Evolutionary conservation across 805 yeast genomes (phyloP).

Genomic region (Yarrowia sp.): DNA sequence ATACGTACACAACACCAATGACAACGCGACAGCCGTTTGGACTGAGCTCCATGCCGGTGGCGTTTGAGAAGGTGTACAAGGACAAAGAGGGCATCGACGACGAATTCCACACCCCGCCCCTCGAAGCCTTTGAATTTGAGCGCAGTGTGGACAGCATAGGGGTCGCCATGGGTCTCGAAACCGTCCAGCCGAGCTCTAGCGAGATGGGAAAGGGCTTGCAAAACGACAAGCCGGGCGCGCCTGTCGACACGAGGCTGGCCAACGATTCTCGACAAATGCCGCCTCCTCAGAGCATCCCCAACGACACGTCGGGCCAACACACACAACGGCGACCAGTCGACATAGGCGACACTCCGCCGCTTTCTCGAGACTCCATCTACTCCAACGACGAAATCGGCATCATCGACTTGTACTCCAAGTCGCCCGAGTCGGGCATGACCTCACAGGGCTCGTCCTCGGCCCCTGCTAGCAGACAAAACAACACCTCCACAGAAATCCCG

Average conservation of each 20-base stretch:
- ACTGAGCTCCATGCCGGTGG: conserved; percentile 28
- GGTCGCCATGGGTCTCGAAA: conserved; percentile 16
- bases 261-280: background rate
- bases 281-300: conserved; percentile 3
- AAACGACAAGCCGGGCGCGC: background rate
- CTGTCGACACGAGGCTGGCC: background rate
- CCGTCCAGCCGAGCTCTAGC: conserved; percentile 2
- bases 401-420: conserved; percentile 14
- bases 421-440: conserved; percentile 20
- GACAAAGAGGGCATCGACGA: conserved; percentile 22
- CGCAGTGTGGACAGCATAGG: conserved; percentile 25
- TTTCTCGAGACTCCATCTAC: conserved; percentile 9
- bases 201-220: background rate
- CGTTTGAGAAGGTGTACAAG: conserved; percentile 25
- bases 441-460: conserved; percentile 10
- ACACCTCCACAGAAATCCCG: background rate
- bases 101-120: conserved; percentile 17
- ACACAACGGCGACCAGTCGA: conserved; percentile 1
- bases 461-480: background rate
- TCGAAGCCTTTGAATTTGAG: conserved; percentile 21
- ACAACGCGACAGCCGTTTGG: conserved; percentile 27
- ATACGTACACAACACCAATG: conserved; percentile 26
- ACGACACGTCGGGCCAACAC: background rate
- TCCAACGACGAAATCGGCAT: conserved; percentile 22
- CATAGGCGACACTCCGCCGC: conserved; percentile 7